Evolutionary conservation across 2,329 filamentous ascomycete genomes (phyloP).

Genomic region (Chrysoporthe austroafricana): DNA sequence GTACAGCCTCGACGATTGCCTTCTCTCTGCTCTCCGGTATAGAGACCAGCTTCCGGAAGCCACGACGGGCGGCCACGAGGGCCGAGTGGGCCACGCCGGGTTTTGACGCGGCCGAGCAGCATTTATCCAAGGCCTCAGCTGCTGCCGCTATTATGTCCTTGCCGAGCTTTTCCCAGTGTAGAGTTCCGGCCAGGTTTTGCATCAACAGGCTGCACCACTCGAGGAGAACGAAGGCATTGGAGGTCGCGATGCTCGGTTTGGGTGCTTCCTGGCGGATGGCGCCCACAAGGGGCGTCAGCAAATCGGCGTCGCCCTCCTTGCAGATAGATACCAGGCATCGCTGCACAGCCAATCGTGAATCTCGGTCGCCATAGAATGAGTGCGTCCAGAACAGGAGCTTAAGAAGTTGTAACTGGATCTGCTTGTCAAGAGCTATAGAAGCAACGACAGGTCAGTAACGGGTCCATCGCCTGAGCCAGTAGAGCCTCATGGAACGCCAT

Average conservation of each 20-base stretch:
- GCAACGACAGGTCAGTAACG: slow-evolving; percentile 22
- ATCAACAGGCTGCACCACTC: slow-evolving; percentile 88
- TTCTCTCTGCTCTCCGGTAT: slow-evolving; percentile 60
- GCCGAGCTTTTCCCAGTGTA: slow-evolving; percentile 67
- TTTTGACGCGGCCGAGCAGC: slow-evolving; percentile 68
- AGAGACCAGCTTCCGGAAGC: slow-evolving; percentile 74
- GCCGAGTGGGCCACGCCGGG: slow-evolving; percentile 72
- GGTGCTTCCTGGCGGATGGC: slow-evolving; percentile 72
- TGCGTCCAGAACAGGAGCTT: slow-evolving; percentile 85
- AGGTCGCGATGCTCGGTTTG: slow-evolving; percentile 77
- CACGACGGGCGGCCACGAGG: slow-evolving; percentile 76
- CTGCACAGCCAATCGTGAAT: slow-evolving; percentile 82
- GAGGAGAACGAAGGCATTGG: slow-evolving; percentile 83
- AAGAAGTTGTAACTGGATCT: slow-evolving; percentile 60
- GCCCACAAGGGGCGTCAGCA: slow-evolving; percentile 67
- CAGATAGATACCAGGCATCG: slow-evolving; percentile 72
- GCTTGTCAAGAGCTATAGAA: slow-evolving; percentile 49
- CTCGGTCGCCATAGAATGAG: slow-evolving; percentile 81
- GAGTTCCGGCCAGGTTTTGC: slow-evolving; percentile 66
- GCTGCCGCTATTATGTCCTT: slow-evolving; percentile 68
- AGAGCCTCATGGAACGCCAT: slow-evolving; percentile 32
- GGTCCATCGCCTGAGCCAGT: slow-evolving; percentile 3
- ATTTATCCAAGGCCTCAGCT: slow-evolving; percentile 77
- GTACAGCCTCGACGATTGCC: slow-evolving; percentile 65
- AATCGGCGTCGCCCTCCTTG: slow-evolving; percentile 57